Conservation (phyloP, 2,329 filamentous ascomycete genomes). For the Microdochium paspali region DNA sequence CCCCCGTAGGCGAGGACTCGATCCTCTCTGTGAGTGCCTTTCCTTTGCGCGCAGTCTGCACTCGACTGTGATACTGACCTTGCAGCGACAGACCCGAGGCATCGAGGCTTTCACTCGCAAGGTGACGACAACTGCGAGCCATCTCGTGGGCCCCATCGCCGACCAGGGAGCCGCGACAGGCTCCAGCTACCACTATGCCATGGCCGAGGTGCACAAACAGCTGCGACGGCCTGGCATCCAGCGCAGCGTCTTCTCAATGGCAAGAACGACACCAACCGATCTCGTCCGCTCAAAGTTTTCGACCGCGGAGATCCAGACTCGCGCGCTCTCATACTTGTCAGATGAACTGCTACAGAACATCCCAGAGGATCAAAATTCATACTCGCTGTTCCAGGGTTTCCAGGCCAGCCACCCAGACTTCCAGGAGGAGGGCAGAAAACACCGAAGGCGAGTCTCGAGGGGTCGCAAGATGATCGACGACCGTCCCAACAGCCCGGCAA, state of each 20-base stretch:
- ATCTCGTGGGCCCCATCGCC: slow-evolving; percentile 65
- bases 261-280: slow-evolving; percentile 86
- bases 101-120: slow-evolving; percentile 91
- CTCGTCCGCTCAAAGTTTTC: slow-evolving; percentile 88
- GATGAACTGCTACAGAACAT: slow-evolving; percentile 87
- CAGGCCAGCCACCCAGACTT: slow-evolving; percentile 74
- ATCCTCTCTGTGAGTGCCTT: slow-evolving; percentile 18
- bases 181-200: slow-evolving; percentile 74
- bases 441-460: slow-evolving; percentile 61
- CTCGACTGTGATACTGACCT: neutral
- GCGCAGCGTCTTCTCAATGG: slow-evolving; percentile 83
- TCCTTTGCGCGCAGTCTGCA: neutral
- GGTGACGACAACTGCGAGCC: slow-evolving; percentile 85
- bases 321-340: slow-evolving; percentile 77
- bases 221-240: slow-evolving; percentile 76
- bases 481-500: slow-evolving; percentile 41
- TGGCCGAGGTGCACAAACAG: slow-evolving; percentile 84
- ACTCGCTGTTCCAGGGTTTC: slow-evolving; percentile 95
- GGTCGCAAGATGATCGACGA: slow-evolving; percentile 69
- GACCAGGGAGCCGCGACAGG: slow-evolving; percentile 32
- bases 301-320: slow-evolving; percentile 84
- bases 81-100: slow-evolving; percentile 59
- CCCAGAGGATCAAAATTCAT: slow-evolving; percentile 75
- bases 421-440: slow-evolving; percentile 61
- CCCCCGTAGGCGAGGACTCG: slow-evolving; percentile 20